Evolutionary conservation across 2,329 filamentous ascomycete species (phyloP).

Genomic region (Sporothrix variecibatus): DNA sequence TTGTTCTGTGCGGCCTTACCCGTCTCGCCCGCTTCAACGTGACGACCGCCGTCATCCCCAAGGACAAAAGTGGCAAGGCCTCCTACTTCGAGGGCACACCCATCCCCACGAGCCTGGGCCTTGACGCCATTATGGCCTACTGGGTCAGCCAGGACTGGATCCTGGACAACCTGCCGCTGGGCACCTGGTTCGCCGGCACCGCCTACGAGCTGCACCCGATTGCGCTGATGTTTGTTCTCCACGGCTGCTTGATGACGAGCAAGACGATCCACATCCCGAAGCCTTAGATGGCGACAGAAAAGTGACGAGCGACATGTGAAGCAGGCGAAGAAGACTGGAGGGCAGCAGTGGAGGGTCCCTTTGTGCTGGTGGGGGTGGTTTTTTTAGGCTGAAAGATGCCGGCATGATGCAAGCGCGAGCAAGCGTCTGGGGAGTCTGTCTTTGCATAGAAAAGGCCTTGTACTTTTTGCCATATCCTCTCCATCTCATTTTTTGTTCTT

Average conservation of each 20-base stretch:
- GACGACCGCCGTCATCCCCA: conserved; percentile 83
- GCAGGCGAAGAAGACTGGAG: neutral
- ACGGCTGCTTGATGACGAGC: conserved; percentile 93
- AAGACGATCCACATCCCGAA: conserved; percentile 95
- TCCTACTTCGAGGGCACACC: conserved; percentile 97
- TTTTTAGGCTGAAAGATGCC: neutral
- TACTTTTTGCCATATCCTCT: neutral
- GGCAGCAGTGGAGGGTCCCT: neutral
- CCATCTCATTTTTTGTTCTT: neutral
- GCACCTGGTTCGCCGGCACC: conserved; percentile 67
- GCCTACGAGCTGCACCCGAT: conserved; percentile 81
- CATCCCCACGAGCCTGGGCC: conserved; percentile 83
- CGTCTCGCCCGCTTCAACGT: conserved; percentile 97
- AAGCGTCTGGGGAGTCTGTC: neutral
- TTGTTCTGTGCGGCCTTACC: conserved; percentile 92
- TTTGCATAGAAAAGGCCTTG: conserved; percentile 15
- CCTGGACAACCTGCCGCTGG: conserved; percentile 74
- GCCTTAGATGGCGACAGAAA: conserved; percentile 48
- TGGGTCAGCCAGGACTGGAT: conserved; percentile 84
- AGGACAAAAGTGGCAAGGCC: conserved; percentile 88
- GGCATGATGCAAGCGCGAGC: neutral
- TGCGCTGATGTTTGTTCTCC: conserved; percentile 77
- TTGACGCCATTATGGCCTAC: conserved; percentile 83
- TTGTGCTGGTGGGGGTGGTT: neutral
- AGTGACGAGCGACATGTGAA: neutral